These are phyloP conservation scores for Geotrichum siamense DNA, from an alignment of 1,139 yeast species.

Conservation along the genomic window DNA sequence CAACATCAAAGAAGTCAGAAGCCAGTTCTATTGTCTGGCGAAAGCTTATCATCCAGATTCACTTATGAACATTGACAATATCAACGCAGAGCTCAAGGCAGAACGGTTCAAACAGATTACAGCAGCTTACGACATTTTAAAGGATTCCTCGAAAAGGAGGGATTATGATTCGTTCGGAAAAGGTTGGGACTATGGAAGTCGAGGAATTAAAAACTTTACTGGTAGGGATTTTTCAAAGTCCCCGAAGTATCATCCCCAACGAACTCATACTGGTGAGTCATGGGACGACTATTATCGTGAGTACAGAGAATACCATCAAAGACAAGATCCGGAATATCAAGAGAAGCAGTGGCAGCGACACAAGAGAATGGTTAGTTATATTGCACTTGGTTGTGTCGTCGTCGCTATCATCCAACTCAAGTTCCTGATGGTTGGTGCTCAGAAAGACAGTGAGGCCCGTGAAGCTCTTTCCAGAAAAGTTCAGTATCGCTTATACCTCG, in stretches of 20 bases:
- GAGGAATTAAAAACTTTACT: constrained; percentile 30
- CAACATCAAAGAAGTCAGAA: constrained; percentile 43
- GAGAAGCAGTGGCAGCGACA: constrained; percentile 28
- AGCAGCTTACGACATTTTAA: constrained; percentile 65
- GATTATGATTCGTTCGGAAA: constrained; percentile 36
- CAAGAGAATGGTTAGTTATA: constrained; percentile 25
- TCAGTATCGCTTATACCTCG: constrained; percentile 10
- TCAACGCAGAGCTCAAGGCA: constrained; percentile 21
- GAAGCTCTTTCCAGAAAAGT: constrained; percentile 10
- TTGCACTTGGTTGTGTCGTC: constrained; percentile 23
- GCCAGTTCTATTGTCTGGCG: constrained; percentile 55
- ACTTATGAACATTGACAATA: constrained; percentile 16
- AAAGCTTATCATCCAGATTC: constrained; percentile 87
- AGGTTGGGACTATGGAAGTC: constrained; percentile 15
- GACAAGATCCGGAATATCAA: constrained; percentile 28
- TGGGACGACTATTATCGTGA: constrained; percentile 23
- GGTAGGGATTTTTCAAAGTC: constrained; percentile 16
- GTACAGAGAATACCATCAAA: constrained; percentile 17
- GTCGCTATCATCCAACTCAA: constrained; percentile 29
- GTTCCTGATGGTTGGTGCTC: constrained; percentile 12
- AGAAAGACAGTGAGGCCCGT: constrained; percentile 13
- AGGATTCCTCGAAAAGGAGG: constrained; percentile 45
- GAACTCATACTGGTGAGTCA: constrained; percentile 22
- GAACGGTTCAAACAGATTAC: constrained; percentile 63
- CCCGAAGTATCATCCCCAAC: constrained; percentile 6